These are phyloP conservation scores for Amanita thiersii DNA, from an alignment of 768 basidiomycete species.

Conservation along the genomic window DNA sequence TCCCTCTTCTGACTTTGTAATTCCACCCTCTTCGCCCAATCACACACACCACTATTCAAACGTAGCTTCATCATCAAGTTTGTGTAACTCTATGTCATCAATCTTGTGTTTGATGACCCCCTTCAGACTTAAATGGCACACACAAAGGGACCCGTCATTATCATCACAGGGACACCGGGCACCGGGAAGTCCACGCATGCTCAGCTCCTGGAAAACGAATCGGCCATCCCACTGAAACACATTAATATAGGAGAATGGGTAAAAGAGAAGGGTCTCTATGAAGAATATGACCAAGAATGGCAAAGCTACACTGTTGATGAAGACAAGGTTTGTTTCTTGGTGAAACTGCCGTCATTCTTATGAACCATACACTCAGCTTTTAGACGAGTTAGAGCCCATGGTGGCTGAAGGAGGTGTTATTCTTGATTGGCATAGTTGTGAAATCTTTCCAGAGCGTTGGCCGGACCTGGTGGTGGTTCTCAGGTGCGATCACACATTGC, in stretches of 20 bases:
- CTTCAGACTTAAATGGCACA: constrained; percentile 1
- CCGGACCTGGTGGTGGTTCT: constrained; percentile 91
- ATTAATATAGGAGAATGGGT: constrained; percentile 89
- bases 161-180: constrained; percentile 91
- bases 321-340: constrained; percentile 66
- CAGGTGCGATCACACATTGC: constrained; percentile 74
- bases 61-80: not conserved
- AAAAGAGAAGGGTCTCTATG: constrained; percentile 74
- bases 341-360: constrained; percentile 6
- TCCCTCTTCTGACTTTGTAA: too few relatives aligned
- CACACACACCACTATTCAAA: constrained; percentile 16
- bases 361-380: constrained; percentile 39
- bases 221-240: constrained; percentile 63
- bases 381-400: constrained; percentile 81
- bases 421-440: constrained; percentile 94
- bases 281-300: constrained; percentile 92
- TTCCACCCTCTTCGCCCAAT: too few relatives aligned
- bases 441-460: constrained; percentile 94
- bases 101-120: not conserved
- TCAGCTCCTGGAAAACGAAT: constrained; percentile 67
- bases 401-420: constrained; percentile 68
- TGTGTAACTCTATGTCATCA: constrained; percentile 1
- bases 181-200: constrained; percentile 96
- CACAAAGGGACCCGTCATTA: constrained; percentile 51
- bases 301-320: constrained; percentile 91